Conservation (phyloP, 2,329 filamentous ascomycete genomes). For the Fragosphaeria purpurea region DNA sequence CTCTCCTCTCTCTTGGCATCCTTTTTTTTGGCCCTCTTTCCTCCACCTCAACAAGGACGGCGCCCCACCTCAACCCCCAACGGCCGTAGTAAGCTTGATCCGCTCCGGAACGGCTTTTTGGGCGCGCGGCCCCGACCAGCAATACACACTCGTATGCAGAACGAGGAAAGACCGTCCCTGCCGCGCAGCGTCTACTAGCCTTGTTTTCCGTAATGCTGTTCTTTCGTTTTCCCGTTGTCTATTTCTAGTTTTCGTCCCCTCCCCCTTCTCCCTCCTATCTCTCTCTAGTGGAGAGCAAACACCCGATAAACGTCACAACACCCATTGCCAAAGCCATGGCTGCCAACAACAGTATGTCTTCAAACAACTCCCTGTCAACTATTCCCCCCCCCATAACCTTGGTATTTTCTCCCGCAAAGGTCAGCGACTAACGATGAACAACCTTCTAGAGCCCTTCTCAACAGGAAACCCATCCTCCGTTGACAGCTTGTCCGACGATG, state of each 20-base stretch:
- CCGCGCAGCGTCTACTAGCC: too few species aligned
- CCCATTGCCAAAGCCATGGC: constrained; percentile 21
- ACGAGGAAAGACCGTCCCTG: not conserved
- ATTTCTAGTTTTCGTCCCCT: not conserved
- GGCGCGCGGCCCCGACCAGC: too few species aligned
- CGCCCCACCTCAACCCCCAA: constrained; percentile 4
- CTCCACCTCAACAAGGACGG: constrained; percentile 5
- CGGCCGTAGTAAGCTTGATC: constrained; percentile 2
- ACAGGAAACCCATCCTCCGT: constrained; percentile 44
- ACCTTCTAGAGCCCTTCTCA: not conserved
- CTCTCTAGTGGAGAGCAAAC: not conserved
- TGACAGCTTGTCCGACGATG: constrained; percentile 79
- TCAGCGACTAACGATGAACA: not conserved
- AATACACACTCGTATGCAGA: not conserved
- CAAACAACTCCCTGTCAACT: not conserved
- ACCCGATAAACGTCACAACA: too few species aligned
- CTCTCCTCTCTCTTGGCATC: not conserved
- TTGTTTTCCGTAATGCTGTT: too few species aligned
- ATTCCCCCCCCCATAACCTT: too few species aligned
- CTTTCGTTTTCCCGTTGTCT: constrained; percentile 1
- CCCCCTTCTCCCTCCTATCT: not conserved
- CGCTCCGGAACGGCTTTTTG: not conserved
- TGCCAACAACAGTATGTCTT: constrained; percentile 25
- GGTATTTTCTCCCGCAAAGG: not conserved
- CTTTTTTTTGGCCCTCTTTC: not conserved